Evolutionary conservation across 495 filamentous ascomycete genomes (phyloP), one percentile per base, ranked within the genome.

Genomic region (Neurospora sp.): DNA sequence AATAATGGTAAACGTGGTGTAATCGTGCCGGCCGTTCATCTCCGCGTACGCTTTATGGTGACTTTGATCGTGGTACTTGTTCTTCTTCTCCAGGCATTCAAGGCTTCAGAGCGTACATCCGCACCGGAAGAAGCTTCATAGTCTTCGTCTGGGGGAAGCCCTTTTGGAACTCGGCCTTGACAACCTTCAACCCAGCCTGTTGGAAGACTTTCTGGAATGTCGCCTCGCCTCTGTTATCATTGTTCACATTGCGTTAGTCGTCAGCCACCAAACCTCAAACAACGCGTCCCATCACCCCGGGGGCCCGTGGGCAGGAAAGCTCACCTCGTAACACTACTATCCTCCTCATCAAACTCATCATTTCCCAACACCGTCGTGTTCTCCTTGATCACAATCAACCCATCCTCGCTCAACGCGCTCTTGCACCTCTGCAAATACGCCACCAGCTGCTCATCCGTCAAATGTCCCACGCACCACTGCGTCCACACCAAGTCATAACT

Each of bases 401-500:
- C 82, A 22, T 75, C 81, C 27, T 83, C 80, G 1, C 80, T 85
- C 69, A 96, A 73, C 0, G 84, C 87, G 0, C 76, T 75, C 46
- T 82, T 85, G 77, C 93, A 93, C 44, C 91, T 84, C 74, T 81
- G 72, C 11, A 97, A 81, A 73, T 91, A 97, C 16, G 79, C 84
- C 27, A 89, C 87, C 27, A 98, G 79, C 81, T 97, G 89, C 44
- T 76, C 77, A 82, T 97, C 95, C n/a, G 89, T 94, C 70, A 98
- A 82, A 79, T 97, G 91, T 18, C 93, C 93, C n/a, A 96, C 81
- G 82, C 94, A 98, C 94, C 94, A 97, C 82, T 98, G 95, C 68
- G 88, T 92, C 87, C 89, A 91, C 75, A 92, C 84, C 61, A 91
- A 75, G 74, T 89, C 85, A 73, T 87, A 94, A 84, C 46, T 86